Evolutionary conservation across 306 rosid species (phyloP).

Genomic region (Spatholobus suberectus): DNA sequence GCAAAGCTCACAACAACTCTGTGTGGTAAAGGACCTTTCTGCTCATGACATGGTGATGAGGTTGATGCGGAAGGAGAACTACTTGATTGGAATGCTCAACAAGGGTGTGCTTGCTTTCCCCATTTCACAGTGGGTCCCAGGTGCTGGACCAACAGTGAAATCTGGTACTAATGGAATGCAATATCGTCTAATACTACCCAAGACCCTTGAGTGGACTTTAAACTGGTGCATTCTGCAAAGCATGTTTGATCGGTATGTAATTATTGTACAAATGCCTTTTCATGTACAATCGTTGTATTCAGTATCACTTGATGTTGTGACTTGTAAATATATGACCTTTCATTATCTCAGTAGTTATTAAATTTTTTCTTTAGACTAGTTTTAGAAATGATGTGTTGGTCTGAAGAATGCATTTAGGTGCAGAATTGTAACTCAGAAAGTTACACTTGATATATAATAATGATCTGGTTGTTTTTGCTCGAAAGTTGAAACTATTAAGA

Average conservation of each 20-base stretch:
- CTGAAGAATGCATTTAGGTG: conserved; percentile 25
- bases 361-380: neutral
- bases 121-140: conserved; percentile 89
- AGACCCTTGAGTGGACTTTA: conserved; percentile 95
- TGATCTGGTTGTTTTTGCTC: neutral
- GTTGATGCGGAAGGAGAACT: conserved; percentile 97
- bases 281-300: neutral
- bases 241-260: conserved; percentile 95
- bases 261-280: conserved; percentile 3
- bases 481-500: neutral
- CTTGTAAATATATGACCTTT: neutral
- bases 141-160: conserved; percentile 80
- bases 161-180: conserved; percentile 55
- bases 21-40: conserved; percentile 90
- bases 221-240: conserved; percentile 96
- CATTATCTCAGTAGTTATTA: neutral
- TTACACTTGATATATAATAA: neutral
- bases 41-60: conserved; percentile 95
- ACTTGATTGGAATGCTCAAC: conserved; percentile 93
- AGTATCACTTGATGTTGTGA: conserved; percentile 16
- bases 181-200: conserved; percentile 69
- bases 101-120: conserved; percentile 95
- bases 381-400: conserved; percentile 15
- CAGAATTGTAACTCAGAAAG: neutral
- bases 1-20: conserved; percentile 72